These are phyloP conservation scores for Podila epicladia DNA, from an alignment of 192 early-diverging fungal species.

Conservation along the genomic window DNA sequence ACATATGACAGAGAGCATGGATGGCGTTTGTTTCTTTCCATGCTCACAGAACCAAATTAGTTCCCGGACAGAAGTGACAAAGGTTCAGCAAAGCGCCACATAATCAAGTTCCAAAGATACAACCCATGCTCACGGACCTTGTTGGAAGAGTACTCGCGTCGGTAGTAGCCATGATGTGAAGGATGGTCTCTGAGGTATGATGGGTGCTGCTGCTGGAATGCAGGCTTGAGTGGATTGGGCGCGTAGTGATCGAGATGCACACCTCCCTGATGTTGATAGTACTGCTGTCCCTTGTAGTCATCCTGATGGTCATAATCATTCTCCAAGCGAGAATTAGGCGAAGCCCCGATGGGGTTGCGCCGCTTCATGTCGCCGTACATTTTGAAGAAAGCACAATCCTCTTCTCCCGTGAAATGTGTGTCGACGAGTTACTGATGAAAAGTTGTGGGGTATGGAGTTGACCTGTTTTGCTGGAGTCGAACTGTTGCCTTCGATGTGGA, in stretches of 20 bases:
- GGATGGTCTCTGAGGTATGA: conserved; percentile 26
- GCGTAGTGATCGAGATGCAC: conserved; percentile 28
- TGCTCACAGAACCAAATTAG: background rate
- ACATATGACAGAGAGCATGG: no score
- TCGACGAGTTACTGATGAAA: no score
- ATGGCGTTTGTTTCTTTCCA: no score
- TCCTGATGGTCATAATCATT: conserved; percentile 1
- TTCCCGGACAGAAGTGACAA: background rate
- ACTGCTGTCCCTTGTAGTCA: conserved; percentile 1
- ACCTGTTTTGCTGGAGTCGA: no score
- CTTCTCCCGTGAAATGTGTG: background rate
- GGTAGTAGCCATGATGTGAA: conserved; percentile 13
- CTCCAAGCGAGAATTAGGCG: background rate
- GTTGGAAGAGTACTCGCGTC: conserved; percentile 55
- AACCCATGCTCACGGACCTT: conserved; percentile 37
- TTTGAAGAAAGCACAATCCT: background rate
- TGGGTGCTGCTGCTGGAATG: conserved; percentile 41
- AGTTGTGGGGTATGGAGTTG: no score
- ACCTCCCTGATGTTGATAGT: background rate
- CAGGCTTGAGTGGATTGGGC: conserved; percentile 38
- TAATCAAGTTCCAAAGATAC: background rate
- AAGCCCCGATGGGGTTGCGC: conserved; percentile 22
- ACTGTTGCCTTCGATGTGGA: no score
- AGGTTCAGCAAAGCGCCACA: background rate
- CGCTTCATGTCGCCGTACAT: conserved; percentile 37